phyloP scores from a whole-genome alignment of 805 yeast species.

The Lachancea dasiensis region DNA sequence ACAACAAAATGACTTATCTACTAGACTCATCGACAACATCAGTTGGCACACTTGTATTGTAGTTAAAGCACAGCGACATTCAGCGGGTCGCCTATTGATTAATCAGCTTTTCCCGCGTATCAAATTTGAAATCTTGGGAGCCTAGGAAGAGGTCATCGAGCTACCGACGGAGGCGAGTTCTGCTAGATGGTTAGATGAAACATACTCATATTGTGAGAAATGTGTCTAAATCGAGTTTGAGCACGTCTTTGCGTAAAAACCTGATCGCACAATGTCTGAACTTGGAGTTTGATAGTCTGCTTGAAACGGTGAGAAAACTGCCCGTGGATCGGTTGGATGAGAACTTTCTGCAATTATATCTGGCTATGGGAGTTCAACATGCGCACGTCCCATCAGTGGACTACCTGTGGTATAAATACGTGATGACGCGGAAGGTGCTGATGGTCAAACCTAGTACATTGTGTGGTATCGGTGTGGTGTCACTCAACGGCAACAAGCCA shows the following conservation, averaged over 20 bases:
- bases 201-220: background rate
- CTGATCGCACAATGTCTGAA: conserved; percentile 24
- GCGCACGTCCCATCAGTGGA: conserved; percentile 25
- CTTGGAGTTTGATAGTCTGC: conserved; percentile 20
- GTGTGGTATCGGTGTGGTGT: conserved; percentile 24
- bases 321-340: conserved; percentile 23
- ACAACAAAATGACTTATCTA: too few relatives aligned
- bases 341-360: conserved; percentile 19
- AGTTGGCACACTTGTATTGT: too few relatives aligned
- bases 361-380: conserved; percentile 23
- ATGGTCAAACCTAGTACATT: conserved; percentile 20
- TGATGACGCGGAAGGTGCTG: conserved; percentile 16
- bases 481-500: conserved; percentile 20
- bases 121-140: too few relatives aligned
- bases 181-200: conserved; percentile 3
- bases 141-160: too few relatives aligned
- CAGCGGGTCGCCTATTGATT: too few relatives aligned
- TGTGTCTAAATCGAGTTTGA: background rate
- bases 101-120: too few relatives aligned
- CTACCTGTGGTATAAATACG: conserved; percentile 28
- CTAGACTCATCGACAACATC: too few relatives aligned
- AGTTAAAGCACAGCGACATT: too few relatives aligned
- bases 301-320: conserved; percentile 11
- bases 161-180: background rate
- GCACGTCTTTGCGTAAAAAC: conserved; percentile 11